Evolutionary conservation across 2,329 filamentous ascomycete genomes (phyloP).

Genomic region (Alternaria tenuissima): DNA sequence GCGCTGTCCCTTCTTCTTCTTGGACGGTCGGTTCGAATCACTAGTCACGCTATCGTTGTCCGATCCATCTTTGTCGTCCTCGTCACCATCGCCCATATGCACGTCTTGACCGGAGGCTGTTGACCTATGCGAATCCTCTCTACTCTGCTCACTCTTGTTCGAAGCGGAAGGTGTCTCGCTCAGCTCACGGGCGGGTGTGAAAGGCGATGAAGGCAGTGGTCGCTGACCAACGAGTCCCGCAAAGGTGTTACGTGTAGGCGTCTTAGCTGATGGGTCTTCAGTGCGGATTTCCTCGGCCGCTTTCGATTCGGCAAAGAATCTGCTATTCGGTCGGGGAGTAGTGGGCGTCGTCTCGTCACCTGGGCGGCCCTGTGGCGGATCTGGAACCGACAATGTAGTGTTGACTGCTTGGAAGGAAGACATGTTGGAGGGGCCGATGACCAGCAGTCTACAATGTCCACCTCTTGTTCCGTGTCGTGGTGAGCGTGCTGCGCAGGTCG

Average conservation of each 20-base stretch:
- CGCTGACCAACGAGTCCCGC: conserved; percentile 57
- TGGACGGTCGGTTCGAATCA: conserved; percentile 75
- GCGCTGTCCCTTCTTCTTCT: conserved; percentile 95
- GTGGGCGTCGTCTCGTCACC: conserved; percentile 65
- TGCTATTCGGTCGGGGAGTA: conserved; percentile 60
- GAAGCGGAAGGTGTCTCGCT: conserved; percentile 48
- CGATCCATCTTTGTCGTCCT: conserved; percentile 65
- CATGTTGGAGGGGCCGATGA: conserved; percentile 51
- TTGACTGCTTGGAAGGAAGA: conserved; percentile 69
- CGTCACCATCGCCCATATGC: conserved; percentile 77
- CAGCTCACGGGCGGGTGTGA: conserved; percentile 56
- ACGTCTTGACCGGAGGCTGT: conserved; percentile 72
- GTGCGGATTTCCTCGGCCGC: conserved; percentile 43
- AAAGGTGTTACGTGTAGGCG: conserved; percentile 68
- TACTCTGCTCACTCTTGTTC: conserved; percentile 54
- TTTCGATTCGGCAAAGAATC: conserved; percentile 52
- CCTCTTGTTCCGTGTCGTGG: conserved; percentile 15
- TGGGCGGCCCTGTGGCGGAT: conserved; percentile 53
- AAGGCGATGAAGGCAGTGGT: conserved; percentile 55
- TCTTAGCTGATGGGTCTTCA: conserved; percentile 60
- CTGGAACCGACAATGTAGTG: conserved; percentile 58
- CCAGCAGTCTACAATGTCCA: conserved; percentile 5
- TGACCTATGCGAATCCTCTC: conserved; percentile 68
- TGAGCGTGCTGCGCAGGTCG: conserved; percentile 18
- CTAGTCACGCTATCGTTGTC: conserved; percentile 60